Base-by-base conservation (phyloP, 495 filamentous ascomycete genomes). In the Tuber calosporum region DNA sequence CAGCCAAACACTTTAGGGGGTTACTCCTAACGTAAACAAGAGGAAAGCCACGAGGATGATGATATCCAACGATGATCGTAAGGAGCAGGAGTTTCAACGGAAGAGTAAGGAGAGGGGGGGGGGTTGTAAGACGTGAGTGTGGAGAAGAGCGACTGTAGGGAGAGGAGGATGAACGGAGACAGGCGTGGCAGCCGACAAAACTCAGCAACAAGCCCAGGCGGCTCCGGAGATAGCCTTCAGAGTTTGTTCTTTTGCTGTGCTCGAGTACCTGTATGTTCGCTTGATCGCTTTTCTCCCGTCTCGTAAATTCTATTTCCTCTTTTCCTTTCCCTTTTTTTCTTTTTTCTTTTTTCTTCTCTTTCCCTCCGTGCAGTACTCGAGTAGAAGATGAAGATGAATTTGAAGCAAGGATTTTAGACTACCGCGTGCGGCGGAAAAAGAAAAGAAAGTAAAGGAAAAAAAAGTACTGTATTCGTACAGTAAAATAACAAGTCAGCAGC, bases 91-190 rank as follows among this genome's bases (percentile, higher is more conserved):
- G 53, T 34, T 62, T 17, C 48, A 11, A 58, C 48, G 26, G 53
- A 79, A 77, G 77, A 77, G 77, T 79, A 79, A 79, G 71, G 77
- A 73, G 75, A 76, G 75, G 69, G 77, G 75, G 69, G 70, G 72
- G 79, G 53, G 72, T 75, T 77, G 71, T 69, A 62, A 62, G 73
- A 70, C 72, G 75, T 67, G 74, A 19, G 22, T 58, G 69, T 67
- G 75, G 75, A 75, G 75, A 72, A 77, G 73, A 72, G 20, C 38
- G 66, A 72, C 74, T 66, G 74, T 72, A 71, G 68, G 38, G 43
- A 45, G 39, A 75, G 11, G 37, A 69, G 67, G 62, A 37, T 69
- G 58, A 67, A 73, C 43, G 69, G 72, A 68, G 74, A 42, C 62
- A 70, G 48, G 75, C 76, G 68, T 73, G 75, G 71, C 22, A 37